Evolutionary conservation across 1,284 basidiomycete genomes (phyloP).

Genomic region (Trametes polyzona): DNA sequence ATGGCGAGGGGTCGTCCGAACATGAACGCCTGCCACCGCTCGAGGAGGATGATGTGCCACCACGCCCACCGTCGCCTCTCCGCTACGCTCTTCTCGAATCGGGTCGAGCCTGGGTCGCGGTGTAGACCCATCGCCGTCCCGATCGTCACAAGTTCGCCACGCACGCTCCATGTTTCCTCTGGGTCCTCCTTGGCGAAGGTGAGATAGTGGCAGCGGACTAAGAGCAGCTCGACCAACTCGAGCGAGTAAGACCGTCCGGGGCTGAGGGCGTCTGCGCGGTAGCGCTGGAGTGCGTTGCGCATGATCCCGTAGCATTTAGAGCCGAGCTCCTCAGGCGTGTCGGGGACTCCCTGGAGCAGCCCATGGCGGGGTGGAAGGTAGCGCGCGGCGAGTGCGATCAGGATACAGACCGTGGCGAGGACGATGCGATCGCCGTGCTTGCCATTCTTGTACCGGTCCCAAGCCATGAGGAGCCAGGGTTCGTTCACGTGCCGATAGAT

Average conservation of each 20-base stretch:
- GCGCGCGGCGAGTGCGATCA: constrained; percentile 72
- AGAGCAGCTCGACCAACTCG: constrained; percentile 73
- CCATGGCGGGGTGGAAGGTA: constrained; percentile 71
- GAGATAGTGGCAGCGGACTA: constrained; percentile 72
- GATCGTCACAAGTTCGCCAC: constrained; percentile 72
- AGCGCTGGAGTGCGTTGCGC: constrained; percentile 63
- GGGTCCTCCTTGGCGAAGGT: constrained; percentile 72
- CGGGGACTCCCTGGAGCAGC: constrained; percentile 51
- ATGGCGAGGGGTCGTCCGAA: constrained; percentile 78
- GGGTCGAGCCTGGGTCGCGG: constrained; percentile 76
- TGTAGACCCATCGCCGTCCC: constrained; percentile 81
- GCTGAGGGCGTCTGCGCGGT: constrained; percentile 50
- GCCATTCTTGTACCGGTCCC: constrained; percentile 73
- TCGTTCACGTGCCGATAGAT: constrained; percentile 78
- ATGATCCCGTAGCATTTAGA: constrained; percentile 70
- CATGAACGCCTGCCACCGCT: constrained; percentile 84
- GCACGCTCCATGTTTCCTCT: constrained; percentile 77
- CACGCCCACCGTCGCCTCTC: constrained; percentile 83
- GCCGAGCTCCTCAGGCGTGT: constrained; percentile 60
- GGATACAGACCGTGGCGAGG: constrained; percentile 68
- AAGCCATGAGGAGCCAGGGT: constrained; percentile 58
- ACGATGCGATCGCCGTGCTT: constrained; percentile 65
- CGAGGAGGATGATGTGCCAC: constrained; percentile 82
- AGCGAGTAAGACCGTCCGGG: constrained; percentile 57
- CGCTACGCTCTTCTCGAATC: constrained; percentile 65